Conservation (phyloP, 352 stramenopile species). For the Phytophthora hibernalis region DNA sequence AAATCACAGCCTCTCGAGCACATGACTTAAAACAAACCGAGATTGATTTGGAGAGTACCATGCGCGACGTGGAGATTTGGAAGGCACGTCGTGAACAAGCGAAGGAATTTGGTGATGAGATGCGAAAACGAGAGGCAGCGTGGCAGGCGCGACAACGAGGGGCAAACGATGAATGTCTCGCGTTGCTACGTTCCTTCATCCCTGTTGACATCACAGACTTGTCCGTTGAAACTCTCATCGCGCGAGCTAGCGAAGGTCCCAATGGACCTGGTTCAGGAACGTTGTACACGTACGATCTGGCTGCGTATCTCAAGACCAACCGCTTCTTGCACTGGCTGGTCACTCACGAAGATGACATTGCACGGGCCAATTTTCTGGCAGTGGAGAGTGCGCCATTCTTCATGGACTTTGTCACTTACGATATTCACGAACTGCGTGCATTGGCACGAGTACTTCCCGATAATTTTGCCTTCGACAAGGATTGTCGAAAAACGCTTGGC, state of each 20-base stretch:
- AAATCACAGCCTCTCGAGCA: conserved; percentile 54
- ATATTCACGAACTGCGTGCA: conserved; percentile 74
- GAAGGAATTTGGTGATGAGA: conserved; percentile 66
- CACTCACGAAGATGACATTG: conserved; percentile 74
- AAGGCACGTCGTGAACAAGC: conserved; percentile 60
- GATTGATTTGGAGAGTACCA: conserved; percentile 53
- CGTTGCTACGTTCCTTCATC: conserved; percentile 56
- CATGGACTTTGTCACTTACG: conserved; percentile 67
- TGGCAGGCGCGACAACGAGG: conserved; percentile 53
- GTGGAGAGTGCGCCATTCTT: conserved; percentile 69
- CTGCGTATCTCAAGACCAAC: conserved; percentile 83
- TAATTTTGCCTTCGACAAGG: conserved; percentile 80
- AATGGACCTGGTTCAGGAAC: conserved; percentile 31
- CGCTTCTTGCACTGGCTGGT: conserved; percentile 80
- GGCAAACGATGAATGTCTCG: conserved; percentile 49
- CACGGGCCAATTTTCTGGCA: conserved; percentile 74
- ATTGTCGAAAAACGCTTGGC: conserved; percentile 67
- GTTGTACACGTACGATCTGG: conserved; percentile 80
- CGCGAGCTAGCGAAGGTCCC: conserved; percentile 33
- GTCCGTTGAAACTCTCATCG: conserved; percentile 62
- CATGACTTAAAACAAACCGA: conserved; percentile 66
- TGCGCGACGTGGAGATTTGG: conserved; percentile 76
- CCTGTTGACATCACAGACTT: conserved; percentile 66
- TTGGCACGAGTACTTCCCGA: conserved; percentile 58
- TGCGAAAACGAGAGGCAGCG: conserved; percentile 50